Evolutionary conservation across 208 protist genomes (phyloP), one percentile per base, ranked within the genome.

Genomic region (Leishmania braziliensis): DNA sequence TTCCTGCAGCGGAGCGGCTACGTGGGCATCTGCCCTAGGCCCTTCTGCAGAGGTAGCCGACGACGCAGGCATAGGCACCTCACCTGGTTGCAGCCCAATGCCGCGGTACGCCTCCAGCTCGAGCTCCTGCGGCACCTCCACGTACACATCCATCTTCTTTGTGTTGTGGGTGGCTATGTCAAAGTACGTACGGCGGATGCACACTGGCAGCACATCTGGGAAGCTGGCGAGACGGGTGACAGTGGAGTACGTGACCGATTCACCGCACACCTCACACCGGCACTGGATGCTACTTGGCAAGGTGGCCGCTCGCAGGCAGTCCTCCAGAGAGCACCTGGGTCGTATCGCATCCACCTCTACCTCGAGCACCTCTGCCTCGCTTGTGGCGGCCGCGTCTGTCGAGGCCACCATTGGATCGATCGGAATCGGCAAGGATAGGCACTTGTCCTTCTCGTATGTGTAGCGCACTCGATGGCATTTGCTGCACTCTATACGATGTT

Each of bases 401-500:
- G 83, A 63, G 29, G 82, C 58, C 36, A 74, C 60, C 16, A 80
- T 70, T 10, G 88, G 81, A 1, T 97, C 91, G 18, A 98, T 66
- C 53, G 98, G 96, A 43, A 99, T 93, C 5, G 88, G 82, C 29
- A 99, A 78, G 3, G 93, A 96, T 18, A 99, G 84, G 54, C 98
- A 91, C 70, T 85, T 91, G 63, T 99, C 97, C 43, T 86, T 84
- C 46, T 95, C 90, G 23, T 81, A 85, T 0, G 84, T 95, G 91
- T 99, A 99, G 73, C 96, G 89, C 29, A 99, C 98, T 48, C 90
- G 91, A 16, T 86, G 78, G 68, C 94, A 98, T 58, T 82, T 66
- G 63, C 58, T 84, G 89, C 97, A 99, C 89, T 98, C 82, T 62
- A 97, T 82, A 50, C 96, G 90, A 70, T 99, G 90, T 86, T 99